Base-by-base conservation (phyloP, 2,329 filamentous ascomycete genomes). In the Alternaria ventricosa region DNA sequence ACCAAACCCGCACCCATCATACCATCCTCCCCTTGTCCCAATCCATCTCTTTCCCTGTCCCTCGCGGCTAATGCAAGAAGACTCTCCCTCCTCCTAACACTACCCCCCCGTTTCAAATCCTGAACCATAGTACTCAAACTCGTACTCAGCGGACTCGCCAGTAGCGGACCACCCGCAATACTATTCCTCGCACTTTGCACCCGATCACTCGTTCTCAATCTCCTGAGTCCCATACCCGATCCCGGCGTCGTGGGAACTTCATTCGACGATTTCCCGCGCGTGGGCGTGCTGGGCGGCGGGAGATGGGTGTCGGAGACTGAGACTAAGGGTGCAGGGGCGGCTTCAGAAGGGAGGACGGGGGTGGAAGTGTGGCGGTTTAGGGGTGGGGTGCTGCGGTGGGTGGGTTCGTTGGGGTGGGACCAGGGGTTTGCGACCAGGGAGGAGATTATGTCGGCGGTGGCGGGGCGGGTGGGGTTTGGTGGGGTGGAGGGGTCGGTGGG, bases 41-140 rank as follows among this genome's bases (percentile, higher is more conserved):
- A 27, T 51, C 66, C 0, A 41, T 45, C 22, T 72, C 70, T 3
- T 45, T 10, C 36, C 1, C 36, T 41, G 11, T 15, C 15, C 9
- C 49, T 28, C 3, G 61, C 63, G 3, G 68, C 69, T 0, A 77
- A 33, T 1, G 60, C 65, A 23, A 54, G 61, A n/a, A 49, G 46
- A 11, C 54, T 56, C 10, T 47, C 41, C 28, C 46, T 2, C 10
- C 55, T 18, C 20, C 71, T 50, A 0, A 72, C 15, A 49, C 60
- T 66, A 13, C 87, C 86, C 15, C 87, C 85, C n/a, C 88, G 84
- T 25, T 90, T 81, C 22, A 88, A 85, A 66, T 91, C 89, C 9
- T 88, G 89, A 6, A 91, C 87, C 51, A 91, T 86, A 1, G 86
- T 89, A 72, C 84, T 87, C 15, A 92, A 81, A 1, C 86, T 86